Evolutionary conservation across 768 basidiomycete genomes (phyloP), one percentile per base, ranked within the genome.

Genomic region (Hysterangium stoloniferum): DNA sequence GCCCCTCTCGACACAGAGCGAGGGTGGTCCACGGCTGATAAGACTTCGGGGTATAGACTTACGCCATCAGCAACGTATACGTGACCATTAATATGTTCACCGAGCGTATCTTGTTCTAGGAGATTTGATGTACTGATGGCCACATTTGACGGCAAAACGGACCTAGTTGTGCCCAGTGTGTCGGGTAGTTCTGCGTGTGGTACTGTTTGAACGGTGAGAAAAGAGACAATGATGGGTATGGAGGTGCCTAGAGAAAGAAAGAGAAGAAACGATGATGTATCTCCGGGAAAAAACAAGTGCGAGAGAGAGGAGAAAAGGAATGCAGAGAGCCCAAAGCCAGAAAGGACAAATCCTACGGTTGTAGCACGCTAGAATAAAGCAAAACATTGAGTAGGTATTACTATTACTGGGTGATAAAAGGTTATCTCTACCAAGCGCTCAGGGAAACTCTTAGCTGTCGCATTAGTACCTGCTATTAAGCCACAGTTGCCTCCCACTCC

Each of bases 311-410:
- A 86, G 66, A 94, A 96, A 55, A 87, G 71, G 71, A 95, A 95
- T 0, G 93, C 93, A 0, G 89, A 92, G 13, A 97, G 77, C 0
- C 93, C 92, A 55, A 89, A 92, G 28, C 89, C 92, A 0, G 89
- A 88, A 17, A 92, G 66, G 29, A 93, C 90, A 7, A 90, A 62
- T 1, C 84, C 84, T 0, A 85, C 88, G 7, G 80, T 77, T 0
- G 80, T 80, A 9, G 83, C 90, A 17, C 90, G 75, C 84, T 89
- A 41, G 24, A 44, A 25, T 36, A 13, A 46, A 20, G 15, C 20
- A 49, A 22, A 19, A 45, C 12, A 28, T 48, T 48, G 5, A 27
- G 19, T 22, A 52, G 13, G 11, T 28, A 15, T 17, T 40, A 29
- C 15, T n/a, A n/a, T n/a, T n/a, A n/a, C n/a, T n/a, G n/a, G 34